Evolutionary conservation across 495 filamentous ascomycete species (phyloP).

Genomic region (Massariosphaeria phaeospora): DNA sequence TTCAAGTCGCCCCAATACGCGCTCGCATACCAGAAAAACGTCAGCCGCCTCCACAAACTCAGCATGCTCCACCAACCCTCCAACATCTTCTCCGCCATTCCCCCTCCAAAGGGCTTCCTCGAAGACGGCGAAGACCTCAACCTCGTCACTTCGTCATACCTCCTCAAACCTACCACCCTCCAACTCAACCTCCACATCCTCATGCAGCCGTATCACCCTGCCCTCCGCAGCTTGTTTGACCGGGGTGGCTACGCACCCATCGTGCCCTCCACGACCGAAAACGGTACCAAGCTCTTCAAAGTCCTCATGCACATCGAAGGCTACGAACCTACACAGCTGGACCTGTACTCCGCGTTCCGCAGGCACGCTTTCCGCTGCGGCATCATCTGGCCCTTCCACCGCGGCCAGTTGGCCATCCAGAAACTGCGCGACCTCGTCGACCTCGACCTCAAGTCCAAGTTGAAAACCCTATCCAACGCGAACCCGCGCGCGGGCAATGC

Average conservation of each 20-base stretch:
- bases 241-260: slow-evolving; percentile 32
- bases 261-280: slow-evolving; percentile 1
- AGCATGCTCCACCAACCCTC: slow-evolving; percentile 38
- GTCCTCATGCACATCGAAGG: slow-evolving; percentile 37
- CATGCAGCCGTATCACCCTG: slow-evolving; percentile 29
- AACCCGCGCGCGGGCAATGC: not conserved
- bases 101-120: slow-evolving; percentile 38
- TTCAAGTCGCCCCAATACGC: slow-evolving; percentile 56
- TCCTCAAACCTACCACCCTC: slow-evolving; percentile 48
- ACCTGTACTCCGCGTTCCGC: slow-evolving; percentile 25
- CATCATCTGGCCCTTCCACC: slow-evolving; percentile 27
- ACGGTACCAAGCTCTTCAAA: slow-evolving; percentile 26
- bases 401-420: not conserved
- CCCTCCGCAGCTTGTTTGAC: slow-evolving; percentile 26
- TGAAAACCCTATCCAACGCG: not conserved
- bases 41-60: slow-evolving; percentile 45
- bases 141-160: slow-evolving; percentile 45
- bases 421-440: slow-evolving; percentile 15
- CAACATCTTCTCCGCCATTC: slow-evolving; percentile 30
- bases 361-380: slow-evolving; percentile 23
- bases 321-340: slow-evolving; percentile 12
- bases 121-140: slow-evolving; percentile 47
- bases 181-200: slow-evolving; percentile 33
- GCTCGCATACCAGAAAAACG: slow-evolving; percentile 49
- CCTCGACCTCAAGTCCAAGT: slow-evolving; percentile 2